Evolutionary conservation across 1,284 basidiomycete genomes (phyloP).

Genomic region (Boletus semigastroideus): DNA sequence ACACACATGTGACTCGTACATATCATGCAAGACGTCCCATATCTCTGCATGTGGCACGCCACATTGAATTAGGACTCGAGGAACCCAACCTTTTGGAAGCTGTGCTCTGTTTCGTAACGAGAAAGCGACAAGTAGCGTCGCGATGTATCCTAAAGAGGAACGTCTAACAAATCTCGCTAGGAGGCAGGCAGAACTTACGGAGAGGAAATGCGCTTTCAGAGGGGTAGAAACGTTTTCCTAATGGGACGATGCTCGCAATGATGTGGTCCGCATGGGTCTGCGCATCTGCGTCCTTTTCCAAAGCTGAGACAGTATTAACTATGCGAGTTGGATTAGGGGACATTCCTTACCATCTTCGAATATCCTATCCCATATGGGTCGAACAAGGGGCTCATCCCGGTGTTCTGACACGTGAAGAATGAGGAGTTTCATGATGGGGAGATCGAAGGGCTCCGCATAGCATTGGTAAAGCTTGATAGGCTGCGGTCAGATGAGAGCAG

Average conservation of each 20-base stretch:
- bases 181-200: conserved; percentile 46
- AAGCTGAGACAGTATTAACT: conserved; percentile 36
- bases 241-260: conserved; percentile 60
- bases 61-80: conserved; percentile 73
- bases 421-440: conserved; percentile 84
- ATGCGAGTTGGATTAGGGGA: not conserved
- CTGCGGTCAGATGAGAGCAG: conserved; percentile 10
- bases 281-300: conserved; percentile 49
- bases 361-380: conserved; percentile 87
- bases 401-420: conserved; percentile 95
- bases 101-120: conserved; percentile 59
- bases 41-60: conserved; percentile 74
- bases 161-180: not conserved
- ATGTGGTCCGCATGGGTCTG: conserved; percentile 61
- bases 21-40: conserved; percentile 83
- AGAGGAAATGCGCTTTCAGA: conserved; percentile 90
- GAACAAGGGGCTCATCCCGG: conserved; percentile 78
- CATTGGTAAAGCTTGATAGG: conserved; percentile 75
- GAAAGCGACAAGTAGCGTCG: conserved; percentile 70
- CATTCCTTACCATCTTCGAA: conserved; percentile 68
- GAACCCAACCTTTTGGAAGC: conserved; percentile 75
- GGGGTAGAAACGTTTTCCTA: conserved; percentile 85
- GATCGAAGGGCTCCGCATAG: conserved; percentile 86
- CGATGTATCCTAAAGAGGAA: conserved; percentile 57
- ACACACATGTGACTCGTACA: conserved; percentile 83